phyloP scores from a whole-genome alignment of 306 rosid species.

The Vigna radiata region DNA sequence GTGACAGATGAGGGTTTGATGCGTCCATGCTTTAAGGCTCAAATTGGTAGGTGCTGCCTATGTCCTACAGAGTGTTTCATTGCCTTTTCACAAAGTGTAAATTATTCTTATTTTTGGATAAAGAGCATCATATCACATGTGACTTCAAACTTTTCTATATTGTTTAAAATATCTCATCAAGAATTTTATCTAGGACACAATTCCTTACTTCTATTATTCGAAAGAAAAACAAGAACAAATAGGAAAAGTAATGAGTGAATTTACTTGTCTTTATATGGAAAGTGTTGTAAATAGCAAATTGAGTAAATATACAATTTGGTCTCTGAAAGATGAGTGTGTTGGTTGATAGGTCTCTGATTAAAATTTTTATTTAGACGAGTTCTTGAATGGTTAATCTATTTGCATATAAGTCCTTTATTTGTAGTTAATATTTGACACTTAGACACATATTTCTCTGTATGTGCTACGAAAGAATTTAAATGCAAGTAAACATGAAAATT shows the following conservation, averaged over 20 bases:
- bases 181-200: background rate
- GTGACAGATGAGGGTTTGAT: conserved; percentile 80
- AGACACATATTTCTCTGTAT: too few species aligned
- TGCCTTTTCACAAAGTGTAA: background rate
- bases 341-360: too few species aligned
- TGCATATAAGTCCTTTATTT: too few species aligned
- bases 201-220: background rate
- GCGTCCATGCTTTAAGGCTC: conserved; percentile 81
- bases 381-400: too few species aligned
- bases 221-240: background rate
- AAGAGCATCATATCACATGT: background rate
- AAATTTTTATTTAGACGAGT: too few species aligned
- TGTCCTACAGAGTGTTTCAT: background rate
- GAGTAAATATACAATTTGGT: too few species aligned
- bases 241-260: background rate
- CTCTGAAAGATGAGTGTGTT: too few species aligned
- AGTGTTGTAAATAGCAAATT: too few species aligned
- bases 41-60: conserved; percentile 50
- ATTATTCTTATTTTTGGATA: background rate
- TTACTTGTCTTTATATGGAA: background rate
- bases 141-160: background rate
- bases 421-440: too few species aligned
- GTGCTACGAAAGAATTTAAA: too few species aligned
- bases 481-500: too few species aligned
- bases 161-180: background rate